Evolutionary conservation across 208 protist species (phyloP), one percentile per base, ranked within the genome.

Genomic region (Acanthamoeba polyphaga): DNA sequence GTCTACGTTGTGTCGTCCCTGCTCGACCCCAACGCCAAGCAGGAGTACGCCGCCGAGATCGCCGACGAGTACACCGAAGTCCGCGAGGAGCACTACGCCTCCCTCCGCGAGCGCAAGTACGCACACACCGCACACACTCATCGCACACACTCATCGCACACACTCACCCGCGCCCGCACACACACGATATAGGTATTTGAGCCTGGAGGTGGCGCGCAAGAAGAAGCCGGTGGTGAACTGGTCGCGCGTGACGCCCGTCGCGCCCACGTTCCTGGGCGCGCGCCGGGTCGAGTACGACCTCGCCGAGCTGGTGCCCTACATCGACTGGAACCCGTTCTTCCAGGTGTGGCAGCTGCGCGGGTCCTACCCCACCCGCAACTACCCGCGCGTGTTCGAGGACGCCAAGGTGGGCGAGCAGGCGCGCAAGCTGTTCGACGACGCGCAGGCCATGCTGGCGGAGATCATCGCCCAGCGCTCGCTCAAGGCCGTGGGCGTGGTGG

Each of bases 301-400:
- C 2, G 97, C 98, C 66, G 68, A 97, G 34, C 97, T 99, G 53
- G 87, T 99, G 24, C 95, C 90, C n/a, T 97, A 98, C 93, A 99
- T 99, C 94, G 99, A 99, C 96, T 99, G 99, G 99, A 99, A 99
- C 95, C 98, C 98, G 43, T 98, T 98, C 97, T 97, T 96, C 90
- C 46, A 64, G 12, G 98, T 98, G 19, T 99, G 98, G 98, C 98
- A 99, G 97, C 93, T 99, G 13, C 98, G 98, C 76, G 99, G 99
- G 51, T 98, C 98, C 85, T 62, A 99, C 98, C 97, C 98, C 97
- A 94, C 99, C 96, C 97, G 99, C 78, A 98, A 97, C 78, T 99
- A 99, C 95, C 99, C 99, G 60, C 99, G 99, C 94, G 98, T 99
- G 62, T 99, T 99, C 96, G 98, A 99, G 95, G 99, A 99, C 96